Evolutionary conservation across 257 asterid species (phyloP).

Genomic region (Primulina eburnea): DNA sequence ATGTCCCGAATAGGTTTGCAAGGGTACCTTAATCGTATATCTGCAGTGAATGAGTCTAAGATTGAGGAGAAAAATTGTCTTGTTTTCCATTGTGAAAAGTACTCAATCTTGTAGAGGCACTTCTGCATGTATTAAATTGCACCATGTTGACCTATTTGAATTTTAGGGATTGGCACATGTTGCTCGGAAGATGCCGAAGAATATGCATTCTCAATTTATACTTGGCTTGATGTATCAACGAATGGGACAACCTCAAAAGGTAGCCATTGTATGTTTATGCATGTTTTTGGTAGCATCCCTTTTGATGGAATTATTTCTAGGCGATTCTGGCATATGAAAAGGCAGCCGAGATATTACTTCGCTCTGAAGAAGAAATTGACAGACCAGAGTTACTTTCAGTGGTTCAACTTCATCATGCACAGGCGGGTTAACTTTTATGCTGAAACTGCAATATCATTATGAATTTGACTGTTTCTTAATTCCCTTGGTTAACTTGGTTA

Average conservation of each 20-base stretch:
- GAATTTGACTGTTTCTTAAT: constrained; percentile 1
- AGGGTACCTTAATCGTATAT: constrained; percentile 4
- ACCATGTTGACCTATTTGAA: constrained; percentile 24
- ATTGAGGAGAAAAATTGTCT: constrained; percentile 4
- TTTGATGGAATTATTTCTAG: constrained; percentile 37
- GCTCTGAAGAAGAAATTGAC: constrained; percentile 91
- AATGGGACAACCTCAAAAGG: constrained; percentile 98
- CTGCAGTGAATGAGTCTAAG: constrained; percentile 16
- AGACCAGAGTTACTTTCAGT: constrained; percentile 91
- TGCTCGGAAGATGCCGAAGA: constrained; percentile 96
- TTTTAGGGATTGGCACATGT: constrained; percentile 87
- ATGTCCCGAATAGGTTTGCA: constrained; percentile 13
- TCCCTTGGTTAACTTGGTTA: constrained; percentile 14
- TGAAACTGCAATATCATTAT: constrained; percentile 13
- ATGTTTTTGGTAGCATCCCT: constrained; percentile 20
- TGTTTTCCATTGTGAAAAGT: constrained; percentile 3
- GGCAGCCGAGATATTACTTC: constrained; percentile 88
- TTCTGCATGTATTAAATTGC: constrained; percentile 8
- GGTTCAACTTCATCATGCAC: constrained; percentile 95
- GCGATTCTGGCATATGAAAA: constrained; percentile 85
- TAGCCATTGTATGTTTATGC: constrained; percentile 31
- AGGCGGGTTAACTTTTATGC: constrained; percentile 41
- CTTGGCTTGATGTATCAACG: constrained; percentile 98
- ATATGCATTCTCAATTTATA: constrained; percentile 90
- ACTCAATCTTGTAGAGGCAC: constrained; percentile 12